Conservation (phyloP, 768 basidiomycete genomes). For the Mycena chlorophos region DNA sequence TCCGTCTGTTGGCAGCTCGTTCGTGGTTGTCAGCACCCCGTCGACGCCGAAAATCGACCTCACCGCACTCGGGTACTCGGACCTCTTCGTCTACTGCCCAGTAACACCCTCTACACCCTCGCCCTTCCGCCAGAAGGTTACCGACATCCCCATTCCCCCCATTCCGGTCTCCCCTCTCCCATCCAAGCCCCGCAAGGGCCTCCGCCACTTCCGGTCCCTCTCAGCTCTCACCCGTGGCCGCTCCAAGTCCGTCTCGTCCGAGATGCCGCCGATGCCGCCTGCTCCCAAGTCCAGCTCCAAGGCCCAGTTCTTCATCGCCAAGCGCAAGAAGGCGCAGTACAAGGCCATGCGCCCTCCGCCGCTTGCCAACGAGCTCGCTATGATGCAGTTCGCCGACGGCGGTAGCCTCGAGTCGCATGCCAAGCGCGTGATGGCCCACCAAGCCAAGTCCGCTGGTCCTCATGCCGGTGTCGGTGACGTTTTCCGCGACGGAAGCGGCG, state of each 20-base stretch:
- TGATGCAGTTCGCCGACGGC: slow-evolving; percentile 71
- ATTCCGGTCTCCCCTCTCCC: slow-evolving; percentile 17
- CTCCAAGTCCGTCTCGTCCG: slow-evolving; percentile 31
- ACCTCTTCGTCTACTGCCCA: slow-evolving; percentile 61
- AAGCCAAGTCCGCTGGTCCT: slow-evolving; percentile 45
- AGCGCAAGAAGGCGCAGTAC: slow-evolving; percentile 57
- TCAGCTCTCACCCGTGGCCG: slow-evolving; percentile 46
- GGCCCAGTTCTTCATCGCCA: slow-evolving; percentile 34
- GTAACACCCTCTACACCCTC: slow-evolving; percentile 49
- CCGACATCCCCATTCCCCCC: slow-evolving; percentile 26
- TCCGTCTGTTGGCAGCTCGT: slow-evolving; percentile 46
- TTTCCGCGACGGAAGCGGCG: slow-evolving; percentile 60
- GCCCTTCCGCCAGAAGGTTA: slow-evolving; percentile 29
- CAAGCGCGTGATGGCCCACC: slow-evolving; percentile 53
- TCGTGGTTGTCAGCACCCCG: slow-evolving; percentile 48
- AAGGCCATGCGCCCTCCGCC: slow-evolving; percentile 43
- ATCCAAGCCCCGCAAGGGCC: slow-evolving; percentile 26
- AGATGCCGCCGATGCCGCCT: not conserved
- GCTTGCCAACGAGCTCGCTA: slow-evolving; percentile 62
- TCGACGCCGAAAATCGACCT: slow-evolving; percentile 58
- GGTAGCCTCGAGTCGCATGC: slow-evolving; percentile 58
- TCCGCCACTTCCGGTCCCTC: slow-evolving; percentile 54
- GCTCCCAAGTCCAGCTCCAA: slow-evolving; percentile 24
- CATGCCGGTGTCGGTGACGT: slow-evolving; percentile 47
- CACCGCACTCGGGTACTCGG: slow-evolving; percentile 62